Base-by-base conservation (phyloP, 23 red algal genomes). In the Gracilaria caudata region DNA sequence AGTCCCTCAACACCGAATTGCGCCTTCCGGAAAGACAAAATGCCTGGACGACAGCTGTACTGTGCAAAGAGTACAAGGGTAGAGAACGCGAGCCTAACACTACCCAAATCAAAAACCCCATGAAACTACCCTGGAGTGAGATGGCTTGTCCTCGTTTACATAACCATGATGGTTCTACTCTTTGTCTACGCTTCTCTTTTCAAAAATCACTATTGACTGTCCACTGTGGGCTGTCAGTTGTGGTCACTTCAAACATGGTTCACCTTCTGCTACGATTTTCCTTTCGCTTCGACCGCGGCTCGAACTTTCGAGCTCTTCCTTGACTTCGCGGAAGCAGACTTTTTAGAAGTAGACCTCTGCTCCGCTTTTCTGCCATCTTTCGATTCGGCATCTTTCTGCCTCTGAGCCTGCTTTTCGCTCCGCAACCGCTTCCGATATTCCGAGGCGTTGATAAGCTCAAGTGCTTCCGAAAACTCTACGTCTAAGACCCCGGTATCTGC, bases 361-460 rank as follows among this genome's bases (percentile, higher is more conserved):
- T 14, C 26, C 26, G 65, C 4, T 21, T 36, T 39, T 39, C 40
- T 71, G 33, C 4, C 40, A n/a, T 64, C 46, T 37, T 11, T 64
- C 17, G 39, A 20, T 40, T 87, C 47, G 1, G 33, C 41, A 25
- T 84, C 63, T 25, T 65, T 65, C 26, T 30, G 38, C 82, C 59
- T 87, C 24, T 63, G 68, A 17, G 41, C 83, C 28, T 80, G 51
- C 30, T 90, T 90, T 44, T 90, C 73, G 24, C 54, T n/a, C 20
- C 74, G 58, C 58, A 53, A 4, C 58, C 60, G n/a, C 51, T 90
- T 90, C 38, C 86, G 46, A n/a, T 64, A 23, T 64, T 34, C 57
- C 34, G 76, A 23, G 10, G 86, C 86, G 32, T 79, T 54, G 3
- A 90, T 25, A 24, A 90, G 75, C 36, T 51, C 73, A 19, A 90